Evolutionary conservation across 2,329 filamentous ascomycete genomes (phyloP), one percentile per base, ranked within the genome.

Genomic region (Cladophialophora yegresii): DNA sequence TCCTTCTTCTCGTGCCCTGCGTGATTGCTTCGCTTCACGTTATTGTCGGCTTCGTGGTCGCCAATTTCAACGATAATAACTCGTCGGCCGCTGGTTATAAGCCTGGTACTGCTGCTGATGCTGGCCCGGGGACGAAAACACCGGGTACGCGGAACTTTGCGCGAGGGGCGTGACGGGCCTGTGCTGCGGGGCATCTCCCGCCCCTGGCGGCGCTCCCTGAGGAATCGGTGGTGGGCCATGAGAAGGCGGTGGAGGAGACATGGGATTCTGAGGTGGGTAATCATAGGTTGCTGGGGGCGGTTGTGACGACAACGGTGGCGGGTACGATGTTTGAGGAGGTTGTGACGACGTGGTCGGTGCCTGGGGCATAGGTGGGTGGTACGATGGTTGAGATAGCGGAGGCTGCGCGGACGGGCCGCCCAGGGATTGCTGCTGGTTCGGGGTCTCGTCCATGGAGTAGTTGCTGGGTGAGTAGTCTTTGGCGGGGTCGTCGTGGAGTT

Each of bases 301-400:
- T 43, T 62, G 63, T n/a, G 67, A 47, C 23, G n/a, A n/a, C n/a
- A n/a, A n/a, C n/a, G 59, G 55, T 32, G 67, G 92, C 95, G 71
- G 98, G 87, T 79, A 91, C 96, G 76, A 96, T 81, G 82, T 96
- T 92, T 78, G 91, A 91, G 81, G 92, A 91, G 92, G 97, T 43
- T 43, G 97, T 45, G 47, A 36, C 5, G 47, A 36, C 5, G 47
- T 12, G 20, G 9, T 26, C 13, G 63, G 77, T 75, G 83, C 74
- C 54, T 50, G 55, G 12, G 62, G 58, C 12, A 58, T 58, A 9
- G 63, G 64, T 32, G 66, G 58, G 0, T 47, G 51, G 26, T 60
- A 57, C 32, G 57, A 33, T n/a, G 33, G 32, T 47, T 60, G 58
- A 33, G 62, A 54, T 60, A 54, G 26, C 16, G 58, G 54, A 54